Base-by-base conservation (phyloP, 176 grass and related monocot genomes). In the Pontederia paniculata region DNA sequence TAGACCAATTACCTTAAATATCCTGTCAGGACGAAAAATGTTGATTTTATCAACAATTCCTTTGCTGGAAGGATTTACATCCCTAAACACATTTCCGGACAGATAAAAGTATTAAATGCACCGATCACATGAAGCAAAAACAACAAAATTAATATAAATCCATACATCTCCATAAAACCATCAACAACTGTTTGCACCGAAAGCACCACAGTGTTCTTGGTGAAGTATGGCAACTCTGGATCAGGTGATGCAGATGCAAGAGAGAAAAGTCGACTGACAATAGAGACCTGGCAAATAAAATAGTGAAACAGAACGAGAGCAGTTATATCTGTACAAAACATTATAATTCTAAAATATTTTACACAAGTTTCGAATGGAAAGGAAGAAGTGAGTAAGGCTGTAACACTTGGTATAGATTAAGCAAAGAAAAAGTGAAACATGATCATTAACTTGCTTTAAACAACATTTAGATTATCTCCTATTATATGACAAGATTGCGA, bases 141-240 rank as follows among this genome's bases (percentile, higher is more conserved):
- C 9, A 41, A 25, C 23, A 9, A 2, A 62, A 63, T 46, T 12
- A 16, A 71, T 60, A 62, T 13, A 57, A 81, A 42, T 19, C 49
- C 63, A 48, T 95, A 95, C 89, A 70, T 74, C 71, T 95, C 82
- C 70, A 96, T 58, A 75, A 96, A 96, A 60, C 90, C 90, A 62
- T 96, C 90, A 52, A 96, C 90, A 61, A 96, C 77, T 58, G 77
- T 86, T 89, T 83, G 82, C 54, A 96, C 60, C 13, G 85, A 70
- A 79, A 60, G 67, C 57, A 70, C 78, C 52, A 83, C 63, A 59
- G 73, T 75, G 56, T 86, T 79, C 70, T 62, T 96, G 43, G 82
- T 69, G 45, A 96, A 96, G 55, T 72, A 78, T 42, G 90, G 90
- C 21, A 89, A 70, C 65, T 89, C 73, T 23, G 82, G 76, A 16